These are phyloP conservation scores for Alternaria dauci DNA, from an alignment of 2,329 filamentous ascomycete genomes.

Conservation along the genomic window DNA sequence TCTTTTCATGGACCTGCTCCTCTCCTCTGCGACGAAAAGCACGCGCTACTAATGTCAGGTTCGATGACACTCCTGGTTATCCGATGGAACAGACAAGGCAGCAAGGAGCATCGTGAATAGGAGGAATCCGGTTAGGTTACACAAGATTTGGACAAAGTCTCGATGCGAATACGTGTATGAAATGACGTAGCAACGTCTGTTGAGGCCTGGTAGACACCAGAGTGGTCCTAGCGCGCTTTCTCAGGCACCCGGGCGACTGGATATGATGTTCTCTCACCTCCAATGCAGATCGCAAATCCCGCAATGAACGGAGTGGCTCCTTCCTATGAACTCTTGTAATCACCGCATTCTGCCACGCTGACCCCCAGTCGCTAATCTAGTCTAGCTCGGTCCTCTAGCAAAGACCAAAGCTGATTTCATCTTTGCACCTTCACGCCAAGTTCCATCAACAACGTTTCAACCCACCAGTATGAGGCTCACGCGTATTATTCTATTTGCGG, in stretches of 20 bases:
- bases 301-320: too few relatives aligned
- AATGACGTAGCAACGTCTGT: background rate
- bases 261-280: background rate
- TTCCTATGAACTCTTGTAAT: too few relatives aligned
- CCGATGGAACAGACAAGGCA: background rate
- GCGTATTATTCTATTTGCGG: background rate
- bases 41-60: background rate
- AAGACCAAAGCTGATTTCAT: background rate
- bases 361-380: too few relatives aligned
- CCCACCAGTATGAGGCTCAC: background rate
- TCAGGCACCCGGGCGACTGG: too few relatives aligned
- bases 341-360: too few relatives aligned
- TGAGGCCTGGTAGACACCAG: background rate
- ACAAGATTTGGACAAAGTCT: background rate
- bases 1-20: slow-evolving; percentile 5
- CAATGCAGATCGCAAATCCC: too few relatives aligned
- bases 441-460: too few relatives aligned
- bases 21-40: slow-evolving; percentile 16
- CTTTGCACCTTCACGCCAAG: too few relatives aligned
- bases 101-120: background rate
- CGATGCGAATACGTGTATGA: background rate
- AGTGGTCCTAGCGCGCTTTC: background rate
- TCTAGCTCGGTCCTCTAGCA: background rate
- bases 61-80: background rate
- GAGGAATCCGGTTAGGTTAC: background rate